phyloP scores from a whole-genome alignment of 345 rosid genomes.

The Barbarea vulgaris region DNA sequence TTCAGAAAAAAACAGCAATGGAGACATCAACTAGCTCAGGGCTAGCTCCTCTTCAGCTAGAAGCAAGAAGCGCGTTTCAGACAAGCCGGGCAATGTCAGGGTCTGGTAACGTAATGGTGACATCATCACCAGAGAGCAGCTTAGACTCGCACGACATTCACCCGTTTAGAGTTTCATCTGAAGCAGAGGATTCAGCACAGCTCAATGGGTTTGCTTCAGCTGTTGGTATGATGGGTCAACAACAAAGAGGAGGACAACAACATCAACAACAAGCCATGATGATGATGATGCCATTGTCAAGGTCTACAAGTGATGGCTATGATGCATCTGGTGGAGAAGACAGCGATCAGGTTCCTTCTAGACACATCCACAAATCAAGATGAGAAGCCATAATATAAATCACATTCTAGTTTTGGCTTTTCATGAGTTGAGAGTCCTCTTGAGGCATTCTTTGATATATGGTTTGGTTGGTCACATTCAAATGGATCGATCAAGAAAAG shows the following conservation, averaged over 20 bases:
- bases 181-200: conserved; percentile 71
- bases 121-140: conserved; percentile 98
- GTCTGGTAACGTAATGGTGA: conserved; percentile 59
- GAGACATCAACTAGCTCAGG: conserved; percentile 74
- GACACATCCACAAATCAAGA: conserved; percentile 65
- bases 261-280: conserved; percentile 43
- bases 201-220: conserved; percentile 58
- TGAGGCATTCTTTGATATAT: conserved; percentile 5
- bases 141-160: conserved; percentile 90
- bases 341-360: conserved; percentile 85
- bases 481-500: conserved; percentile 16
- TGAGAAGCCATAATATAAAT: conserved; percentile 6
- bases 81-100: conserved; percentile 87
- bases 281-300: conserved; percentile 73
- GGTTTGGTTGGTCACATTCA: background rate
- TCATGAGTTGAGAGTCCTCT: conserved; percentile 6
- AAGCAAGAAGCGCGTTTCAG: conserved; percentile 94
- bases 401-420: conserved; percentile 20
- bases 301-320: conserved; percentile 92
- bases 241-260: conserved; percentile 43
- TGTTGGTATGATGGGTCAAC: conserved; percentile 39
- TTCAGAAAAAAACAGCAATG: conserved; percentile 52
- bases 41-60: conserved; percentile 88
- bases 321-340: conserved; percentile 99
- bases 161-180: conserved; percentile 82